Conservation (phyloP, 2,329 filamentous ascomycete genomes). For the Setomelanomma holmii region DNA sequence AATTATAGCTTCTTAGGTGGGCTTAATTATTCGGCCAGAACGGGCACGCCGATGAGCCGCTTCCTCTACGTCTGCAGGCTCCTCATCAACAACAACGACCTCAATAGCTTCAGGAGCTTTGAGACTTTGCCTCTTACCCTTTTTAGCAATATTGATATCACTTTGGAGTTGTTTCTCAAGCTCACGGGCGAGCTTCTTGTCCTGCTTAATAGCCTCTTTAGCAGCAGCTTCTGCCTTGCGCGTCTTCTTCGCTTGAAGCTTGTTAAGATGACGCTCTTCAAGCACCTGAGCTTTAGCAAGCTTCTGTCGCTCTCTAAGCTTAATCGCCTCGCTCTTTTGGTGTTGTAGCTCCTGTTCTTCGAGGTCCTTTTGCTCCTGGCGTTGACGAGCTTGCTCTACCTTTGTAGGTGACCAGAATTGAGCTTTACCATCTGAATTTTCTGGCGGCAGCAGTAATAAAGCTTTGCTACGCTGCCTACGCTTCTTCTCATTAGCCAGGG, state of each 20-base stretch:
- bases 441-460: neutral
- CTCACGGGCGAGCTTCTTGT: neutral
- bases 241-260: neutral
- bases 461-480: neutral
- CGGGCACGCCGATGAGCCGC: neutral
- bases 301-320: too few species aligned
- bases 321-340: neutral
- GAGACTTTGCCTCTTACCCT: constrained; percentile 3
- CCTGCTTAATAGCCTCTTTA: neutral
- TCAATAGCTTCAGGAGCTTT: neutral
- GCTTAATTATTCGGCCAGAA: neutral
- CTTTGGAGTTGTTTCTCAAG: constrained; percentile 1
- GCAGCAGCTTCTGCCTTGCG: neutral
- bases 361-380: neutral
- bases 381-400: neutral
- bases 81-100: neutral
- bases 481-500: neutral
- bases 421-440: neutral
- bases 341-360: neutral
- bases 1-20: constrained; percentile 3
- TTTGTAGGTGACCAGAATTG: neutral
- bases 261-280: neutral
- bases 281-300: neutral
- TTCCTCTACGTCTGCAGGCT: too few species aligned
- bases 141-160: constrained; percentile 2